Evolutionary conservation across 1,284 basidiomycete species (phyloP).

Genomic region (Erythrobasidium hasegawianum): DNA sequence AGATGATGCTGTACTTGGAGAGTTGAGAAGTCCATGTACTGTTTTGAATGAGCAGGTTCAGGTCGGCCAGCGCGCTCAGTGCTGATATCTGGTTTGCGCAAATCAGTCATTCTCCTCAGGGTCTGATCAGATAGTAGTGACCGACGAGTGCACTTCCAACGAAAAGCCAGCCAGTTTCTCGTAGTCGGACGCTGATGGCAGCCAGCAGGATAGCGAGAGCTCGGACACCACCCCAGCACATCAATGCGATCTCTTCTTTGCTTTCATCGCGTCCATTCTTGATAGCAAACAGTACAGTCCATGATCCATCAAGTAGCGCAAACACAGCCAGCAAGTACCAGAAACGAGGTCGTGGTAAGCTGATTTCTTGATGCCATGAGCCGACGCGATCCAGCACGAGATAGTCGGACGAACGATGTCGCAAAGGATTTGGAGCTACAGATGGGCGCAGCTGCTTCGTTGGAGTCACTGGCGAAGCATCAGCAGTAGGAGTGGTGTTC

Average conservation of each 20-base stretch:
- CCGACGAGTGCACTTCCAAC: conserved; percentile 21
- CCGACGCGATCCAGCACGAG: conserved; percentile 21
- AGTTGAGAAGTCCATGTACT: conserved; percentile 15
- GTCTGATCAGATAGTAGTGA: not conserved
- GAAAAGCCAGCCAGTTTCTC: conserved; percentile 29
- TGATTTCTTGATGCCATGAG: conserved; percentile 13
- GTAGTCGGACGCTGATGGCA: conserved; percentile 9
- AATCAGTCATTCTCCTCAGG: not conserved
- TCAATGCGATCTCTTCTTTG: conserved; percentile 23
- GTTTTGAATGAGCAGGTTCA: conserved; percentile 32
- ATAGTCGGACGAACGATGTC: conserved; percentile 24
- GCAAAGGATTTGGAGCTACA: not conserved
- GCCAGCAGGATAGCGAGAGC: conserved; percentile 9
- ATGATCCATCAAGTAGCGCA: conserved; percentile 14
- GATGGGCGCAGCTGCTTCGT: not conserved
- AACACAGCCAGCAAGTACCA: conserved; percentile 20
- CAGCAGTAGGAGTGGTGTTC: too few species aligned
- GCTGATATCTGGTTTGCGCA: conserved; percentile 15
- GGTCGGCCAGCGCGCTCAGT: conserved; percentile 22
- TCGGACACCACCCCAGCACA: conserved; percentile 5
- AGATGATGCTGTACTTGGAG: conserved; percentile 9
- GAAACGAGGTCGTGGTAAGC: conserved; percentile 11
- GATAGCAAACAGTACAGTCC: conserved; percentile 8
- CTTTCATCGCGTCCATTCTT: conserved; percentile 8
- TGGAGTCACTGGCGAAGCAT: too few species aligned